Base-by-base conservation (phyloP, 768 basidiomycete species). In the Cystobasidiopsis lactophilus region DNA sequence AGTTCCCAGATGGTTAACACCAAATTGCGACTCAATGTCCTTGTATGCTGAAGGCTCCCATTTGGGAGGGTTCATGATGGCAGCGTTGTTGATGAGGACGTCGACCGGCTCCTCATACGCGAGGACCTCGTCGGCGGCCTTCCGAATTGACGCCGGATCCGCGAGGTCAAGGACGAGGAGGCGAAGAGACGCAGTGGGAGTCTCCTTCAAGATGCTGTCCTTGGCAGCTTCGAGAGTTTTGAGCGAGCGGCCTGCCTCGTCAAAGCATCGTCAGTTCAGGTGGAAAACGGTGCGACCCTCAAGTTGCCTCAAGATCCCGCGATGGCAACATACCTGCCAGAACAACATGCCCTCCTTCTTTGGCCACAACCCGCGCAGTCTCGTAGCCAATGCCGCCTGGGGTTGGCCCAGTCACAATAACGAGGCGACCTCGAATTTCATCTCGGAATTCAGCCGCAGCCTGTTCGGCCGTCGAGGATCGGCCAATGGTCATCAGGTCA, bases 31-130 rank as follows among this genome's bases (percentile, higher is more conserved):
- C 40, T 59, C 58, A 46, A 47, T 51, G 26, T 53, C 58, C 7
- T 43, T 39, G 44, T 58, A 50, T 2, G 23, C 27, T 2, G 58
- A 40, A 16, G 19, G 5, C 7, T 35, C 21, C 26, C 30, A 27
- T 11, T 38, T 21, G 2, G 37, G 3, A 18, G 26, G 1, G 3
- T 29, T 44, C 50, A 52, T 48, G 19, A 52, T 30, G 14, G 38
- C 54, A 0, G 51, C 54, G 45, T 56, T 58, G 54, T 58, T 58
- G 52, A 60, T 56, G 18, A 58, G 40, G 46, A 54, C 49, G 41
- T 59, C 53, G 51, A 58, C 53, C 13, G 54, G 54, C 33, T 56
- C 51, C 10, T 40, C 2, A 16, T 38, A 57, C 3, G 30, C 33
- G 18, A 49, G 31, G 14, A 60, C 52, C 23, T 58, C 52, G 4